These are phyloP conservation scores for Pseudogymnoascus sp. DNA, from an alignment of 2,329 filamentous ascomycete species.

Conservation along the genomic window DNA sequence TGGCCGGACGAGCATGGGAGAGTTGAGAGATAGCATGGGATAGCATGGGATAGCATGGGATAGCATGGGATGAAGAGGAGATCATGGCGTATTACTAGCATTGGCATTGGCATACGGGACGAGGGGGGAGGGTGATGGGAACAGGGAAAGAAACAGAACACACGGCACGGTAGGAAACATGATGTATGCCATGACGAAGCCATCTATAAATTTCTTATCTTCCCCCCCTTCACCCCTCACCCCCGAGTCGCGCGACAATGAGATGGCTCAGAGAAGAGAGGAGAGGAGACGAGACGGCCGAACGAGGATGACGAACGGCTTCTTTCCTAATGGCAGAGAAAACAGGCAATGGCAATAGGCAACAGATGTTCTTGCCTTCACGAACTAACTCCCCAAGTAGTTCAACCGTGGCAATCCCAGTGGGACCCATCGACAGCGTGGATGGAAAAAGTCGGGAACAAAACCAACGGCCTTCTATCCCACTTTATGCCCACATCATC, in stretches of 20 bases:
- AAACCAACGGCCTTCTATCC: not conserved
- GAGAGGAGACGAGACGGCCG: not conserved
- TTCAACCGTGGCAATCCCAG: not conserved
- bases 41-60: not conserved
- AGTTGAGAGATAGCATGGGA: not conserved
- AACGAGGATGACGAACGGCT: not conserved
- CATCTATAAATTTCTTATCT: not conserved
- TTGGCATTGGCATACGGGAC: not conserved
- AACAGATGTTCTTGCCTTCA: not conserved
- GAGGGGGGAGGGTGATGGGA: not conserved
- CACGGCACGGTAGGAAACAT: not conserved
- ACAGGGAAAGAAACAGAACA: not conserved
- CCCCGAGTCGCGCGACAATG: not conserved
- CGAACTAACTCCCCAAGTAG: not conserved
- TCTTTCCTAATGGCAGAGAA: not conserved
- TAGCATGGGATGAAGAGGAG: not conserved
- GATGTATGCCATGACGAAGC: slow-evolving; percentile 2
- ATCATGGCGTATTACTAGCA: not conserved
- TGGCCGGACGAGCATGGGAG: not conserved
- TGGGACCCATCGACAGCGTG: too few relatives aligned
- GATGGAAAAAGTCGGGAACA: not conserved
- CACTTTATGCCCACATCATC: not conserved
- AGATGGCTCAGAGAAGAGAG: not conserved
- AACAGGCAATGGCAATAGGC: not conserved
- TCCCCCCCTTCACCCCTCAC: not conserved